Conservation (phyloP, 805 yeast species). For the Vanderwaltozyma yarrowii region DNA sequence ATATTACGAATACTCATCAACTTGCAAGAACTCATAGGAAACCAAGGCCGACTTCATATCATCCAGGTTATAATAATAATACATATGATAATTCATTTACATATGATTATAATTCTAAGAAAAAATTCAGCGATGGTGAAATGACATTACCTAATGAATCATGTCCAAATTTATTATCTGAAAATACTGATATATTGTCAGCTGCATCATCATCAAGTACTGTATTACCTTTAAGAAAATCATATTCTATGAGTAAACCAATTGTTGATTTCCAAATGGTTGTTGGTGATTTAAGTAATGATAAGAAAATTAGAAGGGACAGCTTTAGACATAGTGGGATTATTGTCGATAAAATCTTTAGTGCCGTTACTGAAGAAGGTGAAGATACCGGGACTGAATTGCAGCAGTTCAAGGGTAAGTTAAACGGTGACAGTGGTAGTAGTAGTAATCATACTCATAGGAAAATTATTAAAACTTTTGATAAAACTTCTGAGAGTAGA, state of each 20-base stretch:
- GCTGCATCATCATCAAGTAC: neutral
- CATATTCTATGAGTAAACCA: conserved; percentile 1
- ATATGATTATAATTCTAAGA: neutral
- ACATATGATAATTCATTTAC: neutral
- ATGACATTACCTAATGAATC: neutral
- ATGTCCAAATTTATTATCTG: neutral
- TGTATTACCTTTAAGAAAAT: neutral
- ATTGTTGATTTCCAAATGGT: conserved; percentile 17
- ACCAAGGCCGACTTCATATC: conserved; percentile 79
- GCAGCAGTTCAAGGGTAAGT: no score
- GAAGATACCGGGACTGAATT: neutral
- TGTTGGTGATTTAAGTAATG: conserved; percentile 29
- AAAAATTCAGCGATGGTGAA: neutral
- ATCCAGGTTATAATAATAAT: conserved; percentile 33
- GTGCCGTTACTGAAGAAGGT: conserved; percentile 1
- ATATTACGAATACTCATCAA: neutral
- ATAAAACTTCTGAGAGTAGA: neutral
- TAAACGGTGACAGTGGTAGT: neutral
- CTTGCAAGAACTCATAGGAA: conserved; percentile 31
- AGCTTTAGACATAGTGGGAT: conserved; percentile 1
- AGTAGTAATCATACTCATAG: neutral
- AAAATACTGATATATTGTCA: neutral
- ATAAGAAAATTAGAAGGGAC: neutral
- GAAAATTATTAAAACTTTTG: neutral
- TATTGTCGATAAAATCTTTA: neutral